Evolutionary conservation across 2,329 filamentous ascomycete species (phyloP).

Genomic region (Fusarium nisikadoi): DNA sequence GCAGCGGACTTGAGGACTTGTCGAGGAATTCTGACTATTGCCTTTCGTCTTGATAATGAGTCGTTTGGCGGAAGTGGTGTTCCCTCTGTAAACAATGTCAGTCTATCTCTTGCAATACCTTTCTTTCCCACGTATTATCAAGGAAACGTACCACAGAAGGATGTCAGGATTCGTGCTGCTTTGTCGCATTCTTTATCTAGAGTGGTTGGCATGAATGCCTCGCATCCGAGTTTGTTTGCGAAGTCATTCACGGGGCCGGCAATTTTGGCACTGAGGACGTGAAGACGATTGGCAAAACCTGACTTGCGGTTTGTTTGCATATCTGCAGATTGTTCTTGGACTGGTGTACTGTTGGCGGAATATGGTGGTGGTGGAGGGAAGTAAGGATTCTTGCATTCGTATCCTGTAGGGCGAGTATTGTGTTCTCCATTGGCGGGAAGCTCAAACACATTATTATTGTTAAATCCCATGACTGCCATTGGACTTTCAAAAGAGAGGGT

Average conservation of each 20-base stretch:
- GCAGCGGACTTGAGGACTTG: neutral
- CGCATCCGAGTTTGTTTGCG: neutral
- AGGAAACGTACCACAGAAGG: neutral
- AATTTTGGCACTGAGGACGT: neutral
- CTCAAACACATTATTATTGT: neutral
- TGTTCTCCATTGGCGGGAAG: neutral
- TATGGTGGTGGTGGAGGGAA: neutral
- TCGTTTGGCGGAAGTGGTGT: neutral
- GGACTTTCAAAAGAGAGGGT: neutral
- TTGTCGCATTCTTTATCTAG: neutral
- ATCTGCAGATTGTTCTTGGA: neutral
- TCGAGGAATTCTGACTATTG: neutral
- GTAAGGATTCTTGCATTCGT: neutral
- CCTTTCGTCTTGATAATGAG: neutral
- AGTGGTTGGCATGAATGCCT: neutral
- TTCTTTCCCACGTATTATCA: fast-evolving
- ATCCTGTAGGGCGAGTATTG: neutral
- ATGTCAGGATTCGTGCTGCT: neutral
- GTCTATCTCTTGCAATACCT: neutral
- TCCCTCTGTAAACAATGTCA: neutral
- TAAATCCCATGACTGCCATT: neutral
- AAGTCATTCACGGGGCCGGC: neutral
- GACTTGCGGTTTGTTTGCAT: neutral
- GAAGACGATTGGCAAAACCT: neutral
- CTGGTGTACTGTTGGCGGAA: fast-evolving